A percentile compares a stretch with the other conserved stretches of the same genome.
These are phyloP conservation scores for Poa pratensis DNA, from an alignment of 176 grass and related monocot genomes.

Conservation along the genomic window DNA sequence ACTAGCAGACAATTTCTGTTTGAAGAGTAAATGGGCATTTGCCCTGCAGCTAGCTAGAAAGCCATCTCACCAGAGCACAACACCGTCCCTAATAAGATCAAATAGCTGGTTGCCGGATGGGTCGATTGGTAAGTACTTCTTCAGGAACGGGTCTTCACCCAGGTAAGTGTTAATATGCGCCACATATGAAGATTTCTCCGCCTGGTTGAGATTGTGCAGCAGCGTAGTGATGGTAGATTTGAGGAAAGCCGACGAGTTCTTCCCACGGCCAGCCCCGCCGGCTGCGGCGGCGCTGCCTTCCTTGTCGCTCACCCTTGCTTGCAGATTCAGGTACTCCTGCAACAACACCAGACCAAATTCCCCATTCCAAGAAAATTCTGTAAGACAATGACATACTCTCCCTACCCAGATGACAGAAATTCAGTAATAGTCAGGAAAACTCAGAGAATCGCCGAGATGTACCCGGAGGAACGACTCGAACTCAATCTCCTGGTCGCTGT, in stretches of 20 bases:
- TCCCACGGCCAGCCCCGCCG: slow-evolving; percentile 34
- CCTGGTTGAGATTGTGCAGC: slow-evolving; percentile 91
- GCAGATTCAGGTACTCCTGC: slow-evolving; percentile 87
- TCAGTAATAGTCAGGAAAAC: background rate
- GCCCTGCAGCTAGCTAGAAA: slow-evolving; percentile 32
- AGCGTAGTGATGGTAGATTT: slow-evolving; percentile 86
- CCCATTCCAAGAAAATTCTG: slow-evolving; percentile 20
- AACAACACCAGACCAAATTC: background rate
- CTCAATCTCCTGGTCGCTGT: slow-evolving; percentile 77
- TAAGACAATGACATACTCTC: background rate
- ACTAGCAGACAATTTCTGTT: slow-evolving; percentile 33
- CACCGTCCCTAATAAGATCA: slow-evolving; percentile 83
- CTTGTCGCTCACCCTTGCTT: slow-evolving; percentile 63
- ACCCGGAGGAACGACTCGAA: slow-evolving; percentile 91
- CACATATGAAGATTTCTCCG: slow-evolving; percentile 93
- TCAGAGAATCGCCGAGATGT: slow-evolving; percentile 32
- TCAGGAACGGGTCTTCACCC: slow-evolving; percentile 81
- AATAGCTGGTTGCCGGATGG: slow-evolving; percentile 78
- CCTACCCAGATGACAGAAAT: background rate
- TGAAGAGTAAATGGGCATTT: slow-evolving; percentile 27
- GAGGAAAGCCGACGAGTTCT: slow-evolving; percentile 83
- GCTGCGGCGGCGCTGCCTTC: background rate
- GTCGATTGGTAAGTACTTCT: slow-evolving; percentile 91
- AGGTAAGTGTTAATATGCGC: slow-evolving; percentile 95
- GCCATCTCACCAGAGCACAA: slow-evolving; percentile 83